phyloP scores from a whole-genome alignment of 148 eudicot genomes.

The Heliosperma pusillum region DNA sequence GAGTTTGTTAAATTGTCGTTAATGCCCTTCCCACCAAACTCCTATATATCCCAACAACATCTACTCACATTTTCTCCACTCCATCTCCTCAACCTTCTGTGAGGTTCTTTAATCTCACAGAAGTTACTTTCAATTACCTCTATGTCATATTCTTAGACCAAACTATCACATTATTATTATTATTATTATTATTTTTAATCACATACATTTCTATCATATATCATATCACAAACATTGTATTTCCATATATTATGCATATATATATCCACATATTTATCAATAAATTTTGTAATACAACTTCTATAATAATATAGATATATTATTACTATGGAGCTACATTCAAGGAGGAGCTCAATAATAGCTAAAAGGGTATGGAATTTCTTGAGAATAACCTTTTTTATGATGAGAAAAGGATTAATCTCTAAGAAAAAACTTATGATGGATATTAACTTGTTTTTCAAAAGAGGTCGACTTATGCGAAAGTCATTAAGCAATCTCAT shows the following conservation, averaged over 20 bases:
- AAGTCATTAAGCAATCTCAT: slow-evolving; percentile 27
- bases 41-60: slow-evolving; percentile 25
- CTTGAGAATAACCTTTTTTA: slow-evolving; percentile 27
- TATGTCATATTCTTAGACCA: not conserved
- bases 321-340: slow-evolving; percentile 24
- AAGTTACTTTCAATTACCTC: not conserved
- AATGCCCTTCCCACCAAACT: slow-evolving; percentile 5
- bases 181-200: no score
- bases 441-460: slow-evolving; percentile 30
- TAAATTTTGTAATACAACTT: no score
- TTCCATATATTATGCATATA: no score
- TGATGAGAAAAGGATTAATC: slow-evolving; percentile 36
- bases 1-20: not conserved
- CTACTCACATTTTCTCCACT: not conserved
- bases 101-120: slow-evolving; percentile 23
- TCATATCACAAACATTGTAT: not conserved
- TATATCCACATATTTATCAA: no score
- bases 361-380: slow-evolving; percentile 36
- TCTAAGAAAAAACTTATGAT: slow-evolving; percentile 31
- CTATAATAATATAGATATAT: no score
- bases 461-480: slow-evolving; percentile 28
- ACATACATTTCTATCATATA: not conserved
- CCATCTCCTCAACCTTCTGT: slow-evolving; percentile 11
- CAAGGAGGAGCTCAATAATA: slow-evolving; percentile 24
- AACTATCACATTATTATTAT: not conserved